phyloP scores from a whole-genome alignment of 2,329 filamentous ascomycete species.

The Cordyceps cateniannulata region DNA sequence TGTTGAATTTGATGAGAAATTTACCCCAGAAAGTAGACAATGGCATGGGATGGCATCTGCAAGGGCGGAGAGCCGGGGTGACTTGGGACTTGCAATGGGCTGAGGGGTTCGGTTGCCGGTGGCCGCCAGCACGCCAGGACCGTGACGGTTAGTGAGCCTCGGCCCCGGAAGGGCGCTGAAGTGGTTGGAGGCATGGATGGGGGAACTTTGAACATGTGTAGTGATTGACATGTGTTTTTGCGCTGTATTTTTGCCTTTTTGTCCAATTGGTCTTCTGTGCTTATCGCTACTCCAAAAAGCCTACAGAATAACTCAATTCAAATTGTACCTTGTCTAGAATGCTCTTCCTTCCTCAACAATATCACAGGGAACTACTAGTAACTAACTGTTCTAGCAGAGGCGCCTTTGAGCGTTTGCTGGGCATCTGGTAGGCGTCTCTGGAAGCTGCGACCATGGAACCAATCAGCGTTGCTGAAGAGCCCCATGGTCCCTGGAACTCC shows the following conservation, averaged over 20 bases:
- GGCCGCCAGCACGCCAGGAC: background rate
- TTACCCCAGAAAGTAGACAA: background rate
- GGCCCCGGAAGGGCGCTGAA: background rate
- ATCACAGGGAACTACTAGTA: no score
- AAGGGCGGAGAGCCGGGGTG: constrained; percentile 8
- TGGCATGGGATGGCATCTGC: background rate
- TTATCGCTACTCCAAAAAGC: background rate
- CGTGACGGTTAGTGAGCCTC: constrained; percentile 5
- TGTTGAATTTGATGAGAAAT: background rate
- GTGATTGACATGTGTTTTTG: background rate
- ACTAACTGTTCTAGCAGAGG: no score
- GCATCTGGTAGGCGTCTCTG: background rate
- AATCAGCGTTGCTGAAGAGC: background rate
- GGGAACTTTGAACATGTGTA: background rate
- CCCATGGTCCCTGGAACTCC: constrained; percentile 3
- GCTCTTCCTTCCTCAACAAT: no score
- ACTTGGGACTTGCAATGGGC: background rate
- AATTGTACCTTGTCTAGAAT: no score
- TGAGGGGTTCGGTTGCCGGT: background rate
- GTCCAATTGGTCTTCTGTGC: background rate
- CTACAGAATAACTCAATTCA: no score
- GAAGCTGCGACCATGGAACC: background rate
- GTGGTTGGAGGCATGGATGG: background rate
- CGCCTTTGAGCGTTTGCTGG: no score
- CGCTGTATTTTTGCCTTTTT: background rate